Evolutionary conservation across 495 filamentous ascomycete genomes (phyloP).

Genomic region (Tetracladium marchalianum): DNA sequence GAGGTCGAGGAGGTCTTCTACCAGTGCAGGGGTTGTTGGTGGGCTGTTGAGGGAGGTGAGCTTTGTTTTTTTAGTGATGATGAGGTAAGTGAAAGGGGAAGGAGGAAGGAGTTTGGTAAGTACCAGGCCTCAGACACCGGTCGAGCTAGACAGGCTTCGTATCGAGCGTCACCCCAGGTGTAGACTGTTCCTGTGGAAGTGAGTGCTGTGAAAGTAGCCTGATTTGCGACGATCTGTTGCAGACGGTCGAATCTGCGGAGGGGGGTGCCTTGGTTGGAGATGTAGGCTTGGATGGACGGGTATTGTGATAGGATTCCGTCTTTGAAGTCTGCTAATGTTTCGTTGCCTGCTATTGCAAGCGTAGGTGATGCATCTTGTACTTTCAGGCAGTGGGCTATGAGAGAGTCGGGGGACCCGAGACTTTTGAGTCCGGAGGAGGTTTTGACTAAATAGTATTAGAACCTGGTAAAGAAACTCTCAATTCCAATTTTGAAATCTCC

Average conservation of each 20-base stretch:
- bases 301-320: not conserved
- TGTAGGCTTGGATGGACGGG: not conserved
- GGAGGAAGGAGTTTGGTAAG: slow-evolving; percentile 1
- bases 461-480: not conserved
- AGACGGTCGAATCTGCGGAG: slow-evolving; percentile 1
- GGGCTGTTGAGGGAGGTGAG: slow-evolving; percentile 17
- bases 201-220: slow-evolving; percentile 43
- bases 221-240: slow-evolving; percentile 38
- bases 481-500: too few species aligned
- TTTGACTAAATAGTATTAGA: slow-evolving; percentile 17
- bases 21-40: slow-evolving; percentile 29
- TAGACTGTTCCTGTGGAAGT: slow-evolving; percentile 36
- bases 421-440: slow-evolving; percentile 17
- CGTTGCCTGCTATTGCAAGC: slow-evolving; percentile 26
- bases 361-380: slow-evolving; percentile 13
- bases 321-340: slow-evolving; percentile 14
- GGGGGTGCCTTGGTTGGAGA: slow-evolving; percentile 19
- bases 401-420: slow-evolving; percentile 16
- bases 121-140: slow-evolving; percentile 24
- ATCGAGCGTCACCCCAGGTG: slow-evolving; percentile 52
- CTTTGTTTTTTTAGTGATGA: slow-evolving; percentile 2
- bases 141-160: slow-evolving; percentile 38
- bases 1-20: slow-evolving; percentile 39
- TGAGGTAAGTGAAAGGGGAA: not conserved
- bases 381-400: slow-evolving; percentile 4